A percentile compares a stretch with the other conserved stretches of the same genome.
These are phyloP conservation scores for Anisogramma anomala DNA, from an alignment of 2,329 filamentous ascomycete genomes.

Conservation along the genomic window DNA sequence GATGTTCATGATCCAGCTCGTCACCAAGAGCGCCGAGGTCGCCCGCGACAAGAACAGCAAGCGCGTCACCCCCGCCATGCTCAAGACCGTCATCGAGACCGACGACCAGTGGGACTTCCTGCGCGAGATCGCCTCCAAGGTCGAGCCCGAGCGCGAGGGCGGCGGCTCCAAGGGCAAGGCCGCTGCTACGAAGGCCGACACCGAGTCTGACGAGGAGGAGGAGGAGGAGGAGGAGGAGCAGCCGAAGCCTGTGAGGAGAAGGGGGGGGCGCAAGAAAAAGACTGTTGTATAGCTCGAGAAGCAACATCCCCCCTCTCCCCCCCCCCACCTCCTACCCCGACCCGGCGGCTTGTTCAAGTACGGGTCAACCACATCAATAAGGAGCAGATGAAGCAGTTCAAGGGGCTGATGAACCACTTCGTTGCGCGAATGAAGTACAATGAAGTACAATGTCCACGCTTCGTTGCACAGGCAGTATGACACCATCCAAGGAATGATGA, in stretches of 20 bases:
- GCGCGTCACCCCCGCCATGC: slow-evolving; percentile 76
- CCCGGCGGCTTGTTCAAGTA: no score
- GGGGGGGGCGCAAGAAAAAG: slow-evolving; percentile 13
- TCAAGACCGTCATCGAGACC: slow-evolving; percentile 79
- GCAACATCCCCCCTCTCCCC: no score
- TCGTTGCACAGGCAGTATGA: no score
- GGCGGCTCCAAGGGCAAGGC: slow-evolving; percentile 19
- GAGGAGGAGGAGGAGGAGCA: slow-evolving; percentile 30
- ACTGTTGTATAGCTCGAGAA: background rate
- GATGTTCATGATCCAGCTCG: slow-evolving; percentile 93
- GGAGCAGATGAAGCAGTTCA: no score
- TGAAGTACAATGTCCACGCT: no score
- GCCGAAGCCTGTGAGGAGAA: slow-evolving; percentile 20
- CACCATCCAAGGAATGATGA: no score
- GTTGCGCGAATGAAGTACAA: no score
- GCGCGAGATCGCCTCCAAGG: slow-evolving; percentile 76
- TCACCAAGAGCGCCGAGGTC: slow-evolving; percentile 76
- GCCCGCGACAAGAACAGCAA: slow-evolving; percentile 76
- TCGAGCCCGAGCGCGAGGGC: slow-evolving; percentile 47
- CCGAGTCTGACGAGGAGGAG: slow-evolving; percentile 30
- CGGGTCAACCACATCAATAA: no score
- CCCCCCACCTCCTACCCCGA: no score
- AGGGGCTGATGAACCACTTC: no score
- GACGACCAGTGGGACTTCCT: slow-evolving; percentile 94
- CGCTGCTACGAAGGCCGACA: slow-evolving; percentile 23